Evolutionary conservation across 441 rosid genomes (phyloP).

Genomic region (Corymbia citriodora): DNA sequence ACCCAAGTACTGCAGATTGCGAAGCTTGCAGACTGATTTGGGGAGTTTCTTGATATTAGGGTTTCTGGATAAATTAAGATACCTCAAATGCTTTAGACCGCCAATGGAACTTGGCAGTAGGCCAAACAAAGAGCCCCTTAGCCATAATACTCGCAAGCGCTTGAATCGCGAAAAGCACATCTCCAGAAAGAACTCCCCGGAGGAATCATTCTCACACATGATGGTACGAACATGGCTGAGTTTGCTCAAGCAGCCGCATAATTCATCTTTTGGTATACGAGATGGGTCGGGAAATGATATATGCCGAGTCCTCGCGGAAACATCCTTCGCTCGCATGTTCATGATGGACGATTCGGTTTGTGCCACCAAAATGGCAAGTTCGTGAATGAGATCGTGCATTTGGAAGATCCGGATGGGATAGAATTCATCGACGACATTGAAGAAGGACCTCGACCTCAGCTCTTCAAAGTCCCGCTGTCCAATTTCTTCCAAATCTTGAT

Average conservation of each 20-base stretch:
- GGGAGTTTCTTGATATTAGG: too few relatives aligned
- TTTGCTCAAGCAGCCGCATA: not conserved
- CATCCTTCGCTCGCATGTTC: not conserved
- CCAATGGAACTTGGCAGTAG: too few relatives aligned
- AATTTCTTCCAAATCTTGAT: not conserved
- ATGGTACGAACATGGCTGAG: not conserved
- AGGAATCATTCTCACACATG: not conserved
- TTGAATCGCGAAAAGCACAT: not conserved
- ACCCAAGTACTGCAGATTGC: too few relatives aligned
- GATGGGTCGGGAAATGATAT: not conserved
- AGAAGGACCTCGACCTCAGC: constrained; percentile 5
- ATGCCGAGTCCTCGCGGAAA: not conserved
- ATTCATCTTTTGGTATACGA: not conserved
- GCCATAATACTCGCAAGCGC: too few relatives aligned
- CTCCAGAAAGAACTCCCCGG: not conserved
- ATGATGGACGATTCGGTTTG: not conserved
- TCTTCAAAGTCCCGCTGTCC: constrained; percentile 7
- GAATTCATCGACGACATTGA: not conserved
- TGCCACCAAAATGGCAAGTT: not conserved
- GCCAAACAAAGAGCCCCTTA: too few relatives aligned
- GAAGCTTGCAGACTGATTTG: too few relatives aligned
- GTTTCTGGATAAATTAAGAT: too few relatives aligned
- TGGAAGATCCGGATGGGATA: not conserved
- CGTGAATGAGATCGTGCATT: constrained; percentile 22
- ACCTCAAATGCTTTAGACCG: too few relatives aligned